These are phyloP conservation scores for Puccinia novopanici DNA, from an alignment of 1,284 basidiomycete species.

Conservation along the genomic window DNA sequence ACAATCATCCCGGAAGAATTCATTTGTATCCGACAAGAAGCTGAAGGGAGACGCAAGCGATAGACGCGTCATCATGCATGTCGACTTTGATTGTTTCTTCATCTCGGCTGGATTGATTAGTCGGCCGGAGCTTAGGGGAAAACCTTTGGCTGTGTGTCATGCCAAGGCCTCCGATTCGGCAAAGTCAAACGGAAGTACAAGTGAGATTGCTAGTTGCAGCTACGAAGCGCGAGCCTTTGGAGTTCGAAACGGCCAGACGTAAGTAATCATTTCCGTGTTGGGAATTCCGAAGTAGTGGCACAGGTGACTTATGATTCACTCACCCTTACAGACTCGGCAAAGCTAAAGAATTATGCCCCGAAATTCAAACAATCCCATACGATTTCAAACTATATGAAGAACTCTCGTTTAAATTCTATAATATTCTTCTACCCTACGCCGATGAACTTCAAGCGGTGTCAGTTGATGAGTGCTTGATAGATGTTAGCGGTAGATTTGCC, in stretches of 20 bases:
- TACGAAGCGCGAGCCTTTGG: conserved; percentile 89
- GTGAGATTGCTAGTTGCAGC: conserved; percentile 90
- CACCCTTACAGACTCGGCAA: conserved; percentile 68
- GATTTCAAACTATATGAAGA: conserved; percentile 69
- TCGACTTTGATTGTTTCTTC: conserved; percentile 97
- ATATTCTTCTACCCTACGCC: conserved; percentile 80
- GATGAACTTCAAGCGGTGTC: conserved; percentile 93
- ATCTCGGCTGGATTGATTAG: conserved; percentile 81
- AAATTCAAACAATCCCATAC: conserved; percentile 80
- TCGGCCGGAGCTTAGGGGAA: conserved; percentile 76
- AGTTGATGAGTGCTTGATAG: conserved; percentile 91
- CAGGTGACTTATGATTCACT: neutral
- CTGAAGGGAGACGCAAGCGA: conserved; percentile 59
- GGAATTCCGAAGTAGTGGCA: neutral
- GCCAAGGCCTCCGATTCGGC: conserved; percentile 74
- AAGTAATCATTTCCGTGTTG: conserved; percentile 52
- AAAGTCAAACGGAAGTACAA: conserved; percentile 69
- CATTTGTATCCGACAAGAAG: conserved; percentile 22
- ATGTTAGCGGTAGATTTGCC: conserved; percentile 72
- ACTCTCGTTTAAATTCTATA: conserved; percentile 72
- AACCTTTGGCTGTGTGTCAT: conserved; percentile 92
- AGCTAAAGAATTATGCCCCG: conserved; percentile 75
- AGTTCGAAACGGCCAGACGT: conserved; percentile 92
- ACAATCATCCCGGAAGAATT: conserved; percentile 16
- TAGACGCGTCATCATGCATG: conserved; percentile 81